Conservation (phyloP, 73 alveolate species). For the Paramecium primaurelia region DNA sequence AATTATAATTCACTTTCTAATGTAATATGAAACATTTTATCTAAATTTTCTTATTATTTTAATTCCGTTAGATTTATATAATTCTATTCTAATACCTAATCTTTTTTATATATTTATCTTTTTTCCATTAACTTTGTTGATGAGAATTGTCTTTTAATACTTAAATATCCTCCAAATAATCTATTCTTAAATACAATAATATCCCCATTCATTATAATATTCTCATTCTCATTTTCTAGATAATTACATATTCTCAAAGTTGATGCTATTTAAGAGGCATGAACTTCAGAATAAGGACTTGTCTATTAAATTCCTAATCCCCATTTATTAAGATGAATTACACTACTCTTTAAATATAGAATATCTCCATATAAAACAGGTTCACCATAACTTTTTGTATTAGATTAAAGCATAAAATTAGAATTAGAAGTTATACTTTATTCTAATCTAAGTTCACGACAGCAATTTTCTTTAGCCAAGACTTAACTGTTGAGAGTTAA, state of each 20-base stretch:
- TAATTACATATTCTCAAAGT: background rate
- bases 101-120: background rate
- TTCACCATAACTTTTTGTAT: constrained; percentile 1
- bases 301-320: constrained; percentile 18
- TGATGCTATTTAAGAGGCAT: background rate
- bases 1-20: background rate
- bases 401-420: background rate
- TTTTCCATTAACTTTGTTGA: background rate
- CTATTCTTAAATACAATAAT: constrained; percentile 11
- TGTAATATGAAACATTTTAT: background rate
- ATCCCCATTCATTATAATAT: background rate
- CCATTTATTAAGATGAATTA: background rate
- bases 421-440: background rate
- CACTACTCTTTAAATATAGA: background rate
- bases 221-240: background rate
- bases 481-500: background rate
- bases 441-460: constrained; percentile 12
- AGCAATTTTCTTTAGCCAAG: constrained; percentile 28
- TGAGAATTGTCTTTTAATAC: background rate
- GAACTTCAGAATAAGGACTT: background rate
- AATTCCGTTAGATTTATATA: background rate
- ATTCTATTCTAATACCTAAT: background rate
- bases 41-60: background rate
- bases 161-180: background rate
- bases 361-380: constrained; percentile 15